phyloP scores from a whole-genome alignment of 2,329 filamentous ascomycete species.

The Cordyceps javanica region DNA sequence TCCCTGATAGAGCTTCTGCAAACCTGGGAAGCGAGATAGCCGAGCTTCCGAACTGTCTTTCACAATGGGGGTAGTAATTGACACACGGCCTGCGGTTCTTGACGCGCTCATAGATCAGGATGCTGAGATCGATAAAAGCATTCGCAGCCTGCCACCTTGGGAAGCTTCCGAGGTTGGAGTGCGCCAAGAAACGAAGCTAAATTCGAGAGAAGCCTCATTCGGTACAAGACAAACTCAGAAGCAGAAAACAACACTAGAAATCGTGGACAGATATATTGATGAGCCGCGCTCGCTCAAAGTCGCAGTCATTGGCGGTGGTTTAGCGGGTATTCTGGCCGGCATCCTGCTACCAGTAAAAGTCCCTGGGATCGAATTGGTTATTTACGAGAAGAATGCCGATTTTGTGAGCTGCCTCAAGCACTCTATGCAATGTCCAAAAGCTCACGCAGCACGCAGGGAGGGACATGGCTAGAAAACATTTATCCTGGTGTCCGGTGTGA shows the following conservation, averaged over 20 bases:
- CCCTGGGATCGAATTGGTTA: slow-evolving; percentile 57
- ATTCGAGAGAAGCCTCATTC: neutral
- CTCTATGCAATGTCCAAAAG: slow-evolving; percentile 10
- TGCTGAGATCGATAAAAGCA: neutral
- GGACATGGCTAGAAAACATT: slow-evolving; percentile 48
- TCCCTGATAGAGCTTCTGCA: neutral
- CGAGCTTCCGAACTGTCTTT: neutral
- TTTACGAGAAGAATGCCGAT: slow-evolving; percentile 63
- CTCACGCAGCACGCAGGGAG: slow-evolving; percentile 29
- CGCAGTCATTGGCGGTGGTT: slow-evolving; percentile 31
- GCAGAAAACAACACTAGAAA: neutral
- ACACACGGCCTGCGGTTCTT: neutral
- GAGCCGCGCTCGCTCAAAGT: slow-evolving; percentile 29
- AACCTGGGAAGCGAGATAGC: no score
- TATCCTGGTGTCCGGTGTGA: slow-evolving; percentile 65
- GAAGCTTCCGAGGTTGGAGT: neutral
- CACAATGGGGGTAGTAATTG: neutral
- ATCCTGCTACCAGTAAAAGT: slow-evolving; percentile 63
- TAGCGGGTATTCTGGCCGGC: slow-evolving; percentile 45
- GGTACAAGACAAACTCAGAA: neutral
- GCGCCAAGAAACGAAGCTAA: neutral
- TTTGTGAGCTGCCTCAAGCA: slow-evolving; percentile 40
- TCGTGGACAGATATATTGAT: slow-evolving; percentile 29
- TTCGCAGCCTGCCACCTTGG: neutral
- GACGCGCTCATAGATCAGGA: neutral